Evolutionary conservation across 495 filamentous ascomycete genomes (phyloP).

Genomic region (Neurospora sp.): DNA sequence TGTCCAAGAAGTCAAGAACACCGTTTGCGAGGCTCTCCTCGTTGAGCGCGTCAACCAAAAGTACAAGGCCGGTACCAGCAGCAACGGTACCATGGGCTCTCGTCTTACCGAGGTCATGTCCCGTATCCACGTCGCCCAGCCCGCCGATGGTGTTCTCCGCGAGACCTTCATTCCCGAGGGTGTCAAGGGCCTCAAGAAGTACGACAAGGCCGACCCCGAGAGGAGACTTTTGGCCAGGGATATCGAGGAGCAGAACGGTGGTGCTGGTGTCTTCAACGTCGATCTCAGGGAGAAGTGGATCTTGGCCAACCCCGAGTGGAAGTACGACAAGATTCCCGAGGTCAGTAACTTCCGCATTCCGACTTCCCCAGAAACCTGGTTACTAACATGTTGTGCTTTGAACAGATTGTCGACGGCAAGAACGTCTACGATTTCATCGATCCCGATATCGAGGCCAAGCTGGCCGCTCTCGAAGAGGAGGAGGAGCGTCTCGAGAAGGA

Average conservation of each 20-base stretch:
- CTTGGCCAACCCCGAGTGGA: conserved; percentile 80
- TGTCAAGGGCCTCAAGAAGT: conserved; percentile 69
- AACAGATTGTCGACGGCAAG: conserved; percentile 64
- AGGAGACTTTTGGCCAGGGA: conserved; percentile 72
- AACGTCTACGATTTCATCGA: conserved; percentile 97
- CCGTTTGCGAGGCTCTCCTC: conserved; percentile 84
- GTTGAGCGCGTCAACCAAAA: conserved; percentile 91
- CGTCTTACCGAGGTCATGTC: conserved; percentile 79
- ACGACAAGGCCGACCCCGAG: conserved; percentile 77
- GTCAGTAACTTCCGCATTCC: background rate
- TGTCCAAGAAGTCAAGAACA: conserved; percentile 87
- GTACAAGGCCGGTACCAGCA: conserved; percentile 76
- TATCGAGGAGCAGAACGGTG: conserved; percentile 84
- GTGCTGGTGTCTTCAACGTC: conserved; percentile 90
- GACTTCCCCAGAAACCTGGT: accelerated
- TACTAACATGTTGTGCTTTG: conserved; percentile 1
- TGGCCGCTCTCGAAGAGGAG: conserved; percentile 84
- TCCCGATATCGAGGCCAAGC: conserved; percentile 87
- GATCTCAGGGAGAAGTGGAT: conserved; percentile 80
- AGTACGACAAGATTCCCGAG: conserved; percentile 90
- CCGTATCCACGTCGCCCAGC: conserved; percentile 91
- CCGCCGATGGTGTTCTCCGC: conserved; percentile 63
- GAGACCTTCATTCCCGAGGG: conserved; percentile 87
- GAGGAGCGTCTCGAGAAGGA: conserved; percentile 82
- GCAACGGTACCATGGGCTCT: conserved; percentile 58